A percentile compares a stretch with the other conserved stretches of the same genome.
Conservation (phyloP, 2,329 filamentous ascomycete species). For the Monilinia aucupariae region DNA sequence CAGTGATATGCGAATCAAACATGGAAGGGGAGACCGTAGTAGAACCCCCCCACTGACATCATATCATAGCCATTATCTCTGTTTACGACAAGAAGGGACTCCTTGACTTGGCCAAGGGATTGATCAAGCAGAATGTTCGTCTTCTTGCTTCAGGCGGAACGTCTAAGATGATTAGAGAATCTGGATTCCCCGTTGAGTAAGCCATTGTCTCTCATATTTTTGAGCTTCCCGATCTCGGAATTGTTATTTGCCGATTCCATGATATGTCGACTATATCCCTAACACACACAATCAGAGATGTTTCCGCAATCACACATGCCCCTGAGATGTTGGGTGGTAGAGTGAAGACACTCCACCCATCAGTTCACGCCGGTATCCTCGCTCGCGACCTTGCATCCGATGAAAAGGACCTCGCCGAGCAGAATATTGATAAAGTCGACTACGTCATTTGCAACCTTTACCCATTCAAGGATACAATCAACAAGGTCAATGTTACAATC, state of each 20-base stretch:
- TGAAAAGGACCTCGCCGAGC: slow-evolving; percentile 91
- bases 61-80: slow-evolving; percentile 73
- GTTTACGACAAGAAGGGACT: slow-evolving; percentile 99
- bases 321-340: slow-evolving; percentile 93
- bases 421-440: slow-evolving; percentile 93
- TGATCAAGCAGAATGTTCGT: slow-evolving; percentile 82
- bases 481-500: slow-evolving; percentile 95
- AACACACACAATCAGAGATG: slow-evolving; percentile 57
- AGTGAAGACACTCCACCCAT: slow-evolving; percentile 94
- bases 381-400: slow-evolving; percentile 91
- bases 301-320: slow-evolving; percentile 93
- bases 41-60: slow-evolving; percentile 16
- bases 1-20: slow-evolving; percentile 14
- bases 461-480: slow-evolving; percentile 97
- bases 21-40: background rate
- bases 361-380: slow-evolving; percentile 74
- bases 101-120: slow-evolving; percentile 84
- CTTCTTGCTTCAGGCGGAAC: slow-evolving; percentile 94
- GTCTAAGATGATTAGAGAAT: slow-evolving; percentile 92
- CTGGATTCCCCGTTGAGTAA: slow-evolving; percentile 89
- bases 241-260: background rate
- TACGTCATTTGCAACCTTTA: slow-evolving; percentile 98
- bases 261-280: background rate
- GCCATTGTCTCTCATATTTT: slow-evolving; percentile 33
- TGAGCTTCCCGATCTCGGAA: background rate